Evolutionary conservation across 176 grass and related monocot genomes (phyloP), one percentile per base, ranked within the genome.

Genomic region (Zoysia japonica): DNA sequence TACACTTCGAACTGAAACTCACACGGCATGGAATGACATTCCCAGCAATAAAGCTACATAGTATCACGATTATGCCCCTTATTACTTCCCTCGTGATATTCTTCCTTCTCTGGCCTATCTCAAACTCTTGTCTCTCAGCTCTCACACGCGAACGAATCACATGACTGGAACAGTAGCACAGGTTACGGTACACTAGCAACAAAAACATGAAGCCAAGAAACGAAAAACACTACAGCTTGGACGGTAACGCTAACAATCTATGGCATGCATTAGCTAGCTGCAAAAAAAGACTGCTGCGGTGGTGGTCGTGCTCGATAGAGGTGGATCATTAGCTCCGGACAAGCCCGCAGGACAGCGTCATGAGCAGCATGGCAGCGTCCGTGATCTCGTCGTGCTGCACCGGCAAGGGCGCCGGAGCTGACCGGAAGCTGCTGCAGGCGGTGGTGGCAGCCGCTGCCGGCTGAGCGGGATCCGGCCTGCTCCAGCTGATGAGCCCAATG

Each of bases 281-380:
- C 63, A 85, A 84, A 83, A 88, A 79, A 83, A 85, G 85, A 44
- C 65, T 49, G 28, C 77, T 70, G 67, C 39, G 52, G 41, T 47
- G 50, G 62, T 83, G 12, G 84, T 69, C 52, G 67, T 57, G 72
- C 73, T 67, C 42, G 57, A 70, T 15, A 46, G 46, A 52, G 15
- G 15, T 41, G 17, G 54, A 71, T 83, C 67, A 65, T 96, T 88
- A 99, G 80, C 90, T 89, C 51, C 64, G 86, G 72, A 99, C 81
- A 72, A 93, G 79, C 11, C 90, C 92, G 44, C 90, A 91, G 55
- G 96, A 99, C 53, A 99, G 75, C 39, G 88, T 91, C 96, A 99
- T 99, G 53, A 99, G 81, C 81, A 99, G 67, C 72, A 99, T 87
- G 59, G 96, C 96, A 47, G 96, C 96, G 75, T 99, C 96, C 12